Base-by-base conservation (phyloP, 1,284 basidiomycete genomes). In the Boletus mariae region DNA sequence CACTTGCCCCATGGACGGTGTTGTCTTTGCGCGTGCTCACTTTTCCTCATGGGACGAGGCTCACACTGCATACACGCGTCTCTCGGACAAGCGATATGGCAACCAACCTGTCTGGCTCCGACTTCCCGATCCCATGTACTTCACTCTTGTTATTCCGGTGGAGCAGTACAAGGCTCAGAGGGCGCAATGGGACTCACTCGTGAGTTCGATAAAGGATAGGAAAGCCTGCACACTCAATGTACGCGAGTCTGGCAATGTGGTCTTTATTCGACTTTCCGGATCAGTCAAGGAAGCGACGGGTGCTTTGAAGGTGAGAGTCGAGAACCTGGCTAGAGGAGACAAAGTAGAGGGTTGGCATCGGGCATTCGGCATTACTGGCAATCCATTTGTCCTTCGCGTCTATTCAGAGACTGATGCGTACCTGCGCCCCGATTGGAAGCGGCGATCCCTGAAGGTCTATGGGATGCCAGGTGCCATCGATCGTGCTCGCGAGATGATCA, bases 221-320 rank as follows among this genome's bases (percentile, higher is more conserved):
- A 60, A 49, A 40, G 63, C 62, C 0, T 73, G 70, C 38, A 56
- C 60, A 7, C 47, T 73, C 25, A 53, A 56, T 5, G 49, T 68
- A 4, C 57, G 59, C 32, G 54, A 69, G 7, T n/a, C 15, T 6
- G 64, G 56, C 1, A 55, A 58, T 11, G n/a, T 48, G 10, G 60
- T 71, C 28, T 49, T 49, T 23, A 60, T 74, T 35, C 66, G 51
- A 20, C 53, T 73, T 15, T 59, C 58, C 52, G 73, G 48, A 59
- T 79, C 51, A 34, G 71, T 45, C 72, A 77, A 77, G 64, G 75
- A 78, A 57, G 73, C 73, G 1, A 72, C 77, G 1, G 82, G 82
- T 2, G 71, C 75, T 5, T 58, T 84, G 53, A 84, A 83, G 63
- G 81, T 84, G 17, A 69, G 80, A 47, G 77, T 80, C 0, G 82